Evolutionary conservation across 1,284 basidiomycete genomes (phyloP).

Genomic region (Stygiomarasmius scandens): DNA sequence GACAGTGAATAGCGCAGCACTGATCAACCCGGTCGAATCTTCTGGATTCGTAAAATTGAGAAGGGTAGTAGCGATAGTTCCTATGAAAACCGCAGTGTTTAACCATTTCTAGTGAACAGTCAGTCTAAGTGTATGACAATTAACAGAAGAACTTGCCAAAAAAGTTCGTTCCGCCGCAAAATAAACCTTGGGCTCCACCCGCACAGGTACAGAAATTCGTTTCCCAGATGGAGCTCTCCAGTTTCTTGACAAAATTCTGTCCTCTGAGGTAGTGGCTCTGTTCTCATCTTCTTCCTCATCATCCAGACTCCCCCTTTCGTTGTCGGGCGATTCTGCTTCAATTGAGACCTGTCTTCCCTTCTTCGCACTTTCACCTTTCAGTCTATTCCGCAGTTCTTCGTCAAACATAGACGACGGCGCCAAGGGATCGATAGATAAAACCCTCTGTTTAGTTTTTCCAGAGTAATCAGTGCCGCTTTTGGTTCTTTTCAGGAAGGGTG

Average conservation of each 20-base stretch:
- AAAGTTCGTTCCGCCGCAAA: constrained; percentile 97
- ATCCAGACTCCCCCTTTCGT: constrained; percentile 35
- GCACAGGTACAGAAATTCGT: constrained; percentile 88
- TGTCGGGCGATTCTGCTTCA: constrained; percentile 38
- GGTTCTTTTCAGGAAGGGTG: constrained; percentile 37
- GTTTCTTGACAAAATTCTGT: constrained; percentile 67
- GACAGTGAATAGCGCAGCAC: constrained; percentile 86
- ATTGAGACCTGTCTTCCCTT: constrained; percentile 35
- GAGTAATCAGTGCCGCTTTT: constrained; percentile 20
- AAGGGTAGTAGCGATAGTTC: constrained; percentile 86
- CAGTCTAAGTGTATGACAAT: too few relatives aligned
- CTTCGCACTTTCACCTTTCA: constrained; percentile 40
- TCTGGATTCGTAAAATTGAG: constrained; percentile 85
- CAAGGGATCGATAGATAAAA: constrained; percentile 81
- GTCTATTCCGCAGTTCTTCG: constrained; percentile 70
- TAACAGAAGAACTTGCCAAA: constrained; percentile 55
- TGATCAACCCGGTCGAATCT: constrained; percentile 81
- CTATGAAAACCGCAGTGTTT: constrained; percentile 88
- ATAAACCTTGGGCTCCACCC: constrained; percentile 97
- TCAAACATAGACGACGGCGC: constrained; percentile 82
- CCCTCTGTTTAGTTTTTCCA: constrained; percentile 38
- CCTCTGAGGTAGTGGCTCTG: constrained; percentile 40
- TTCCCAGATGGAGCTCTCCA: constrained; percentile 89
- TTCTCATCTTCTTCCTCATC: constrained; percentile 43
- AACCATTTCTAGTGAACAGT: constrained; percentile 81